phyloP scores from a whole-genome alignment of 768 basidiomycete species.

The Podaxis sp. region DNA sequence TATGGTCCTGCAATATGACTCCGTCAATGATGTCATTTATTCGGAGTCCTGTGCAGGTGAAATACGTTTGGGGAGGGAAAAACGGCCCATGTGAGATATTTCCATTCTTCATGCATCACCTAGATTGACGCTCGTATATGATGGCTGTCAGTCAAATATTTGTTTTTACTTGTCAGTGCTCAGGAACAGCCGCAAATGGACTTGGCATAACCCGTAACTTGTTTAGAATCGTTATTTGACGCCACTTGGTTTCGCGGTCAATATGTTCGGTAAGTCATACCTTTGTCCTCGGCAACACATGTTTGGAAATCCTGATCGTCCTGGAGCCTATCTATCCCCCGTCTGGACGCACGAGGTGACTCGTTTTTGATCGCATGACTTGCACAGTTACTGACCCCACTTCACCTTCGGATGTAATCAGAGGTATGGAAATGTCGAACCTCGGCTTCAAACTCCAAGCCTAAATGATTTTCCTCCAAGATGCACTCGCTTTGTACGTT shows the following conservation, averaged over 20 bases:
- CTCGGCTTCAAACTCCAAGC: background rate
- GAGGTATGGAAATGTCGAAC: conserved; percentile 6
- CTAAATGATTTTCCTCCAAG: conserved; percentile 22
- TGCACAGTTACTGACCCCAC: background rate
- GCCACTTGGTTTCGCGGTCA: conserved; percentile 59
- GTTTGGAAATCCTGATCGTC: background rate
- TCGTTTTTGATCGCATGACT: background rate
- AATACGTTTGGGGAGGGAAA: conserved; percentile 49
- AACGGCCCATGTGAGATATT: conserved; percentile 42
- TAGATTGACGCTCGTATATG: background rate
- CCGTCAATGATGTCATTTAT: background rate
- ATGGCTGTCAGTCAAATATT: conserved; percentile 32
- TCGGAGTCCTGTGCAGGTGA: conserved; percentile 24
- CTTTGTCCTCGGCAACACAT: background rate
- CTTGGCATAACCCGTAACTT: background rate
- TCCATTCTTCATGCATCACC: background rate
- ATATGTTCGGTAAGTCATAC: conserved; percentile 39
- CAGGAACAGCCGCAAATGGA: too few species aligned
- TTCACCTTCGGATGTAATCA: background rate
- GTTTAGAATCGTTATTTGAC: conserved; percentile 64
- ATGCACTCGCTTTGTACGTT: conserved; percentile 46
- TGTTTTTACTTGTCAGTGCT: conserved; percentile 39
- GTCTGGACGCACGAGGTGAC: conserved; percentile 37
- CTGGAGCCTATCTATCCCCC: conserved; percentile 39
- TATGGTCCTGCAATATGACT: background rate